A percentile compares a stretch with the other conserved stretches of the same genome.
These are phyloP conservation scores for Euphorbia tirucalli DNA, from an alignment of 345 rosid species.

Conservation along the genomic window DNA sequence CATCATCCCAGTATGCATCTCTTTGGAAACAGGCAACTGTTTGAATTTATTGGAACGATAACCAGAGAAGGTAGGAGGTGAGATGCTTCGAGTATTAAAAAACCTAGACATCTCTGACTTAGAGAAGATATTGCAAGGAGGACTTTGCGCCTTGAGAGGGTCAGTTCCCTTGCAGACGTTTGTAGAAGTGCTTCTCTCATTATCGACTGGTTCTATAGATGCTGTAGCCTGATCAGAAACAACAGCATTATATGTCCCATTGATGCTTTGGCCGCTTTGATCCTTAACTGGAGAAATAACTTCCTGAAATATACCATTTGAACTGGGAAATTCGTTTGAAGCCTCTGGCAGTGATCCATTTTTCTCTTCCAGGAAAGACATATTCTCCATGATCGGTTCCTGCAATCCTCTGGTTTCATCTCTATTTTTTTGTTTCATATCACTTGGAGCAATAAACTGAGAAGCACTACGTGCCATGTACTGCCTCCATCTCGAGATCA, in stretches of 20 bases:
- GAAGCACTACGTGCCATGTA: constrained; percentile 56
- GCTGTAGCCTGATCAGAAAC: constrained; percentile 30
- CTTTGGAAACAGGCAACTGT: constrained; percentile 35
- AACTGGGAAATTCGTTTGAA: constrained; percentile 28
- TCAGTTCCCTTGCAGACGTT: constrained; percentile 41
- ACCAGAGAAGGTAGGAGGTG: constrained; percentile 52
- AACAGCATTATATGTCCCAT: constrained; percentile 26
- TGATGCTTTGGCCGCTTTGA: constrained; percentile 26
- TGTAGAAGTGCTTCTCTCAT: constrained; percentile 30
- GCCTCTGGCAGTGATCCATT: constrained; percentile 28
- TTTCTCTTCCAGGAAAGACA: constrained; percentile 33
- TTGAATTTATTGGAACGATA: constrained; percentile 40
- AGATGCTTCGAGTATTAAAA: constrained; percentile 49
- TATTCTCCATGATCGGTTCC: too few relatives aligned
- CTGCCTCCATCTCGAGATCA: constrained; percentile 97
- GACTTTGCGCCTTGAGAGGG: constrained; percentile 83
- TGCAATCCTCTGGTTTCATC: constrained; percentile 23
- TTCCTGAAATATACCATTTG: constrained; percentile 34
- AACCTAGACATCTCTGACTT: constrained; percentile 78
- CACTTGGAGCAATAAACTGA: constrained; percentile 23
- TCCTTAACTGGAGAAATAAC: constrained; percentile 23
- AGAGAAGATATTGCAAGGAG: constrained; percentile 75
- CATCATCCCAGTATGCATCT: constrained; percentile 24
- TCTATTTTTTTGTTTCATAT: constrained; percentile 16
- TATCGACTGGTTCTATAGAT: constrained; percentile 28